Conservation (phyloP, 768 basidiomycete species). For the Leccinum rimulosum region DNA sequence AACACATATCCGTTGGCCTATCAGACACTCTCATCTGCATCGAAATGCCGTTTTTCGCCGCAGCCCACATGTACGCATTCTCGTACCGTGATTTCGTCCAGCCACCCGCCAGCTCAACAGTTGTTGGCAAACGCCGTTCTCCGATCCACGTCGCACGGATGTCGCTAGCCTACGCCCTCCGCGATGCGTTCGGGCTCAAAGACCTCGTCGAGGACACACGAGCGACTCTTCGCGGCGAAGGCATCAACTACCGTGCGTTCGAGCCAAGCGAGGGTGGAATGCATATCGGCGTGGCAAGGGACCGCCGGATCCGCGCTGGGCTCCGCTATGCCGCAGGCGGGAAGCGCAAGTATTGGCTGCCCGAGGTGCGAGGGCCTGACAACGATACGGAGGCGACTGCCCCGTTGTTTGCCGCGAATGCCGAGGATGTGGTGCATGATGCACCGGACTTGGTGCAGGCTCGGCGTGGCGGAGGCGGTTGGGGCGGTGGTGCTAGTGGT, state of each 20-base stretch:
- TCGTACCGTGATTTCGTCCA: conserved; percentile 73
- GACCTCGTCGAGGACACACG: conserved; percentile 88
- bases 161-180: conserved; percentile 81
- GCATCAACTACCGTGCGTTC: conserved; percentile 95
- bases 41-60: conserved; percentile 97
- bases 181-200: conserved; percentile 82
- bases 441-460: conserved; percentile 50
- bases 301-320: conserved; percentile 86
- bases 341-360: conserved; percentile 93
- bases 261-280: conserved; percentile 94
- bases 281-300: conserved; percentile 85
- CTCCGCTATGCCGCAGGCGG: conserved; percentile 91
- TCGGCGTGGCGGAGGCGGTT: conserved; percentile 6
- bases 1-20: conserved; percentile 87
- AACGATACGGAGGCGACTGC: conserved; percentile 60
- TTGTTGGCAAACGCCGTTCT: conserved; percentile 22
- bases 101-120: conserved; percentile 45
- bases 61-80: conserved; percentile 95
- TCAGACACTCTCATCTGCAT: conserved; percentile 91
- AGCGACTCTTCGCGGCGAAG: conserved; percentile 78
- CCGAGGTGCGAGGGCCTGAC: conserved; percentile 48
- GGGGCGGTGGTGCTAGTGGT: background rate
- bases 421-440: conserved; percentile 61
- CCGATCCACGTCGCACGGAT: conserved; percentile 77
- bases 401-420: conserved; percentile 67